A percentile compares a stretch with the other conserved stretches of the same genome.
Conservation (phyloP, 2,329 filamentous ascomycete genomes). For the Calonectria leucothoes region DNA sequence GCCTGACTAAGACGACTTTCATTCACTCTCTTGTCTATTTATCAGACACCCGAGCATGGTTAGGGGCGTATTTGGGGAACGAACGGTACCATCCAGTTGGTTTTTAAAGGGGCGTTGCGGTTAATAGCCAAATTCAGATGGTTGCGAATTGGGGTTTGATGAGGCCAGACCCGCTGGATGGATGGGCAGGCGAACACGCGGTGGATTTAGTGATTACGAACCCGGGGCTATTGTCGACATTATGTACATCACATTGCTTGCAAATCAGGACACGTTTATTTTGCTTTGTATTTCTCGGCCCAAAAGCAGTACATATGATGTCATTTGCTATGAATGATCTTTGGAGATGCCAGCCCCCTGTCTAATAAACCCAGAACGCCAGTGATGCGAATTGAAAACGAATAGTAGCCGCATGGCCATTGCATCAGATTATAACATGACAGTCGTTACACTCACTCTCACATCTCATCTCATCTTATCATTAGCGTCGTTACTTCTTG, state of each 20-base stretch:
- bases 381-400: conserved; percentile 10
- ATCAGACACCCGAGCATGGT: conserved; percentile 20
- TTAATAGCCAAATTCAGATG: conserved; percentile 18
- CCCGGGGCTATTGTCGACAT: not conserved
- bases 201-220: not conserved
- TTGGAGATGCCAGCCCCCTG: conserved; percentile 1
- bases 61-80: conserved; percentile 28
- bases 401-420: not conserved
- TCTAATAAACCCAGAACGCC: conserved; percentile 22
- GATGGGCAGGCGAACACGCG: not conserved
- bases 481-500: conserved; percentile 41
- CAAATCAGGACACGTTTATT: not conserved
- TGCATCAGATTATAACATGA: conserved; percentile 17
- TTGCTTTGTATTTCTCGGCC: not conserved
- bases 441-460: conserved; percentile 1
- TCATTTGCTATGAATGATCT: conserved; percentile 18
- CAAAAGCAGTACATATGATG: conserved; percentile 1
- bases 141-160: conserved; percentile 13
- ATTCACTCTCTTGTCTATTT: not conserved
- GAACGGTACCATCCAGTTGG: conserved; percentile 4
- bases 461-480: conserved; percentile 19
- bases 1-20: not conserved
- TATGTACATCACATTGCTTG: not conserved
- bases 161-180: conserved; percentile 2
- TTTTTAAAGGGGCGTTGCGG: conserved; percentile 35